A percentile compares a stretch with the other conserved stretches of the same genome.
Evolutionary conservation across 768 basidiomycete species (phyloP).

Genomic region (Tulasnella sp.): DNA sequence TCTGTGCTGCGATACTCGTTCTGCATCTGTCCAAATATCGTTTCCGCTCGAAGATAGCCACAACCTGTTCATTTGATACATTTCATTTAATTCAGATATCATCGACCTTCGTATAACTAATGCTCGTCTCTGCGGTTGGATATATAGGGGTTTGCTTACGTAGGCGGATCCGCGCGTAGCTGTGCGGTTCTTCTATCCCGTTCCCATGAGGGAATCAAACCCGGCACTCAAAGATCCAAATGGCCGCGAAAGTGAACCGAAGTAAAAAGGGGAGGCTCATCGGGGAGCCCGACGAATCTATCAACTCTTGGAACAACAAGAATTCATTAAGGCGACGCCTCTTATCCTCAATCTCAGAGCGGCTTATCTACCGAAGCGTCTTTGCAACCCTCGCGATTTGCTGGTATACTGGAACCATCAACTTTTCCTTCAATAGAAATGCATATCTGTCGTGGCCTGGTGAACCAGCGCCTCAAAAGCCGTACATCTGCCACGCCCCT

Average conservation of each 20-base stretch:
- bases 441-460: background rate
- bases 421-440: background rate
- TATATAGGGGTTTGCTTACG: background rate
- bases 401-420: background rate
- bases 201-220: background rate
- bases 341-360: background rate
- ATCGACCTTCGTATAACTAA: no score
- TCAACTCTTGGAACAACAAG: background rate
- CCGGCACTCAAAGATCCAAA: background rate
- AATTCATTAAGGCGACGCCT: background rate
- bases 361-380: background rate
- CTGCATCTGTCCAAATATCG: no score
- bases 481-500: background rate
- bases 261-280: background rate
- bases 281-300: background rate
- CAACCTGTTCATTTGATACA: background rate
- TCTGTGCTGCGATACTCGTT: no score
- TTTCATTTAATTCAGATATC: no score
- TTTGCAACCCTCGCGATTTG: background rate
- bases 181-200: background rate
- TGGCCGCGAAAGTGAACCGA: background rate
- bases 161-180: background rate
- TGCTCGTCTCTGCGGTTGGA: background rate
- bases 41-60: no score
- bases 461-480: background rate